Evolutionary conservation across 1,284 basidiomycete species (phyloP).

Genomic region (Ceraceosorus guamensis): DNA sequence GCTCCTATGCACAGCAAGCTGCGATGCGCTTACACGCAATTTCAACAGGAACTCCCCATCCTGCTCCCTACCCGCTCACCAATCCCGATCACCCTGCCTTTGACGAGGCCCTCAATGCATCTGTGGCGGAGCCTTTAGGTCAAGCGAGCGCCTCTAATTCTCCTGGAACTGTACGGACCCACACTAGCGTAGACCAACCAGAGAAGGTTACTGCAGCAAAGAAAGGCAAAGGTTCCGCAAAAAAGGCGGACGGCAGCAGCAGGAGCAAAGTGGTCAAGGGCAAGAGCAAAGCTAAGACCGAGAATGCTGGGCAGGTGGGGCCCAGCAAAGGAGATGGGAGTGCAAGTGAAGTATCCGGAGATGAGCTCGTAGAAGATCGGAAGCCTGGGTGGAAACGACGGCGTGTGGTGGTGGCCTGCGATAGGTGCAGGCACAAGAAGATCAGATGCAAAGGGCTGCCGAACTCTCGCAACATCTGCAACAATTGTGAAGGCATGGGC

Average conservation of each 20-base stretch:
- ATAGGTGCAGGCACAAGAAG: conserved; percentile 40
- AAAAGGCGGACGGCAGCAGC: background rate
- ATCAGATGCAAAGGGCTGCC: conserved; percentile 38
- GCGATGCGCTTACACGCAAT: no score
- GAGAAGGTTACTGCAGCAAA: background rate
- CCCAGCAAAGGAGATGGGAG: no score
- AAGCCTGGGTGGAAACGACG: background rate
- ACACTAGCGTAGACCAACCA: no score
- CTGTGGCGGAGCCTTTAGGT: background rate
- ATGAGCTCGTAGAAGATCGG: background rate
- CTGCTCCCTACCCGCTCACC: no score
- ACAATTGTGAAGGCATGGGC: conserved; percentile 19
- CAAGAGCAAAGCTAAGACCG: background rate
- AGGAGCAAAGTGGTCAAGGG: background rate
- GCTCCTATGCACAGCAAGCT: no score
- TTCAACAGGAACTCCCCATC: no score
- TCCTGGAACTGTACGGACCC: no score
- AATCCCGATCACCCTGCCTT: no score
- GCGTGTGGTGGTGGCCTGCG: conserved; percentile 37
- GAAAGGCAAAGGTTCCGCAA: background rate
- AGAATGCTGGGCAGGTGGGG: no score
- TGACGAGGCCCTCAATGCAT: background rate
- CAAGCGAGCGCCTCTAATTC: background rate
- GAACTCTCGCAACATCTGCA: conserved; percentile 27
- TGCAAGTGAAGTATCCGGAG: no score